A percentile compares a stretch with the other conserved stretches of the same genome.
Evolutionary conservation across 495 filamentous ascomycete species (phyloP).

Genomic region (Poronia punctata): DNA sequence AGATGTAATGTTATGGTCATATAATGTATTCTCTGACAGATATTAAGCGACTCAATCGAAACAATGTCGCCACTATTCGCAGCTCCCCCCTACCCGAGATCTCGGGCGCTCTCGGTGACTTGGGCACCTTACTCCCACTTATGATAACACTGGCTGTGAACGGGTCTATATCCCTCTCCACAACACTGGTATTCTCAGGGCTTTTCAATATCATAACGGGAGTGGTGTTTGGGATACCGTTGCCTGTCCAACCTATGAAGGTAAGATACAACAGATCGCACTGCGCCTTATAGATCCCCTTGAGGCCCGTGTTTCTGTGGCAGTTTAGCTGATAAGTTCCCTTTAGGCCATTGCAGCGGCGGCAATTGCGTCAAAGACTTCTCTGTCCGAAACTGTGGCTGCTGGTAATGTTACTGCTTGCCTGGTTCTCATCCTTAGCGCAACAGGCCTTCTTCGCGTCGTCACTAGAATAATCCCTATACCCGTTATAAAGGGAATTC

Average conservation of each 20-base stretch:
- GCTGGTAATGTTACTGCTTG: slow-evolving; percentile 70
- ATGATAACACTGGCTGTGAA: slow-evolving; percentile 74
- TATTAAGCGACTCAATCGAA: slow-evolving; percentile 29
- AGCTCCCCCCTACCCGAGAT: slow-evolving; percentile 66
- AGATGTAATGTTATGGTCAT: too few relatives aligned
- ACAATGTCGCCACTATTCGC: slow-evolving; percentile 41
- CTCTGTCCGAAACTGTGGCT: slow-evolving; percentile 60
- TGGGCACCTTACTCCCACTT: slow-evolving; percentile 85
- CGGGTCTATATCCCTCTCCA: slow-evolving; percentile 67
- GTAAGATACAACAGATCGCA: slow-evolving; percentile 19
- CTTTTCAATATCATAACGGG: slow-evolving; percentile 81
- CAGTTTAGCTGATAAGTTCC: too few relatives aligned
- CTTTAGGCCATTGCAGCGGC: slow-evolving; percentile 79
- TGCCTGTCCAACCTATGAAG: slow-evolving; percentile 85
- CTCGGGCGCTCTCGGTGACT: slow-evolving; percentile 82
- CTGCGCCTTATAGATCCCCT: background rate
- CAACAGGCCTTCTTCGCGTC: slow-evolving; percentile 66
- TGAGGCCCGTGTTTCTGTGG: too few relatives aligned
- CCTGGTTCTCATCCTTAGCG: slow-evolving; percentile 65
- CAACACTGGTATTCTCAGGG: slow-evolving; percentile 82
- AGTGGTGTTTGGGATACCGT: slow-evolving; percentile 70
- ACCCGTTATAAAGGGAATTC: slow-evolving; percentile 87
- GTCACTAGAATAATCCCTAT: slow-evolving; percentile 67
- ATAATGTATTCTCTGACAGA: slow-evolving; percentile 18
- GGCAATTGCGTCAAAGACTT: slow-evolving; percentile 62